Evolutionary conservation across 1,139 yeast species (phyloP).

Genomic region (Yamadazyma spencermartinsiae): DNA sequence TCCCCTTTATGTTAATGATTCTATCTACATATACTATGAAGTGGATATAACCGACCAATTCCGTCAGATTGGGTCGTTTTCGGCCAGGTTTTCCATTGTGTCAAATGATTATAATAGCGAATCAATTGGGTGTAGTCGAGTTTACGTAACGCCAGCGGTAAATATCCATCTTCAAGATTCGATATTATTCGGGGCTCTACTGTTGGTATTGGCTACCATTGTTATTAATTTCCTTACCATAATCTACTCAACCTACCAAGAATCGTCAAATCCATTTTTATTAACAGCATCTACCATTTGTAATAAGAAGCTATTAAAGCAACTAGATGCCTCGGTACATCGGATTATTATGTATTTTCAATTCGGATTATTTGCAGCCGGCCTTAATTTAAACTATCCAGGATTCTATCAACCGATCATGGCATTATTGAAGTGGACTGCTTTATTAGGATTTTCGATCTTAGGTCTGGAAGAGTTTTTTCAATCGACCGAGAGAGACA

Average conservation of each 20-base stretch:
- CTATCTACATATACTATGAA: conserved; percentile 39
- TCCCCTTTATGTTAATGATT: conserved; percentile 44
- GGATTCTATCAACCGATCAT: conserved; percentile 64
- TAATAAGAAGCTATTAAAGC: conserved; percentile 55
- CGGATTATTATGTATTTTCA: conserved; percentile 55
- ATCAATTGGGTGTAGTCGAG: conserved; percentile 48
- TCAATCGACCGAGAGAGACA: conserved; percentile 23
- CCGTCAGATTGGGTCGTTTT: conserved; percentile 44
- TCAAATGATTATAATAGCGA: conserved; percentile 35
- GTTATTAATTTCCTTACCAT: conserved; percentile 44
- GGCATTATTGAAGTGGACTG: conserved; percentile 38
- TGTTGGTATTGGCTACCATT: conserved; percentile 43
- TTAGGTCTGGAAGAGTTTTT: conserved; percentile 16
- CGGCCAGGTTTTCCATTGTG: conserved; percentile 38
- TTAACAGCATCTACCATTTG: conserved; percentile 63
- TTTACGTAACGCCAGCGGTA: conserved; percentile 52
- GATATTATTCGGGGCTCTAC: conserved; percentile 42
- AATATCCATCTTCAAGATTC: conserved; percentile 30
- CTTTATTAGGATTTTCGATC: conserved; percentile 32
- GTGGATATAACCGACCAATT: conserved; percentile 35
- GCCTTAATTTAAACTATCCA: conserved; percentile 59
- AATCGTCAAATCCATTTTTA: conserved; percentile 57
- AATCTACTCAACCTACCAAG: conserved; percentile 59
- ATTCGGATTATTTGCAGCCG: conserved; percentile 58
- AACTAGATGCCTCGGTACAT: conserved; percentile 55